Conservation (phyloP, 2,329 filamentous ascomycete species). For the Xylariaceae sp. region DNA sequence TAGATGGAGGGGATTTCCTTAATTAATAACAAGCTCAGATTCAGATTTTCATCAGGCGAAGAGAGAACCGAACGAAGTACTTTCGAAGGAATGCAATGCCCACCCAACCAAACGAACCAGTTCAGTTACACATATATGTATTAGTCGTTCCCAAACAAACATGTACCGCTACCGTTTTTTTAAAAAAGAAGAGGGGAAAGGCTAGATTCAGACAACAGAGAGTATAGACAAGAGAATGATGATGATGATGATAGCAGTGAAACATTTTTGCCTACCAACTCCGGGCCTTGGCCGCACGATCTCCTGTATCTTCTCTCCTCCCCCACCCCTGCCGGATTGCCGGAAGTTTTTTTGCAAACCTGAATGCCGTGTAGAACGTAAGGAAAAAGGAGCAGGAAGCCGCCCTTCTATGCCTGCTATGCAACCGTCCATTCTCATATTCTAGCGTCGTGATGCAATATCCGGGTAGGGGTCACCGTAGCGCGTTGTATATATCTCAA, state of each 20-base stretch:
- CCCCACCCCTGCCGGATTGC: conserved; percentile 2
- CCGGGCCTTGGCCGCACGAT: conserved; percentile 19
- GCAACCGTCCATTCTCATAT: background rate
- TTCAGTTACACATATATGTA: too few species aligned
- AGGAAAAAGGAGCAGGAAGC: background rate
- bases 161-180: background rate
- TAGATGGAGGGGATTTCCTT: too few species aligned
- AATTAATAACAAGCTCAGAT: too few species aligned
- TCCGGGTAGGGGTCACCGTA: background rate
- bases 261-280: conserved; percentile 28
- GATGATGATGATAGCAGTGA: background rate
- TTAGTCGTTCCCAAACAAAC: too few species aligned
- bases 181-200: background rate
- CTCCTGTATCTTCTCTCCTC: conserved; percentile 5
- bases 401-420: background rate
- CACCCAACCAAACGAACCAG: too few species aligned
- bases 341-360: background rate
- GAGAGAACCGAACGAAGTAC: too few species aligned
- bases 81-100: too few species aligned
- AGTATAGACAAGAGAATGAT: background rate
- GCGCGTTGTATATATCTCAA: background rate
- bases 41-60: too few species aligned
- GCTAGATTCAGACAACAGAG: background rate
- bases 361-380: background rate
- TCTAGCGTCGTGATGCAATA: background rate